Base-by-base conservation (phyloP, 352 stramenopile genomes). In the Pythium aphanidermatum region DNA sequence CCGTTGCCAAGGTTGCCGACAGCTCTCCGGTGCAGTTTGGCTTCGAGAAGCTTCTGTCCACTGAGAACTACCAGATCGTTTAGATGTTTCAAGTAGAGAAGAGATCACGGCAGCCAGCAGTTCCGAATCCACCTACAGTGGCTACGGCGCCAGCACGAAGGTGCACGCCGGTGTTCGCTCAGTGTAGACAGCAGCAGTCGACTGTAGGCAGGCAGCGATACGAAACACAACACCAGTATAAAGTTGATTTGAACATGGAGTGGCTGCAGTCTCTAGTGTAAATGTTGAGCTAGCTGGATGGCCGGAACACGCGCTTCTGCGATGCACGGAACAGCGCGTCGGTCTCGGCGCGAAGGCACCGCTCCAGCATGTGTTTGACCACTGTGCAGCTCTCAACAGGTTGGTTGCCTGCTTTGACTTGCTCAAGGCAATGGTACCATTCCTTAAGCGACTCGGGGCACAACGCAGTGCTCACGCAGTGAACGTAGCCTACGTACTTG, bases 41-140 rank as follows among this genome's bases (percentile, higher is more conserved):
- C 39, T 91, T 86, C 61, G 82, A 94, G 55, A 91, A 94, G 57
- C 60, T 94, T 46, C 68, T 94, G 33, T 92, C 79, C 43, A 90
- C 82, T 36, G 79, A 94, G 44, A 74, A 74, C 60, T 94, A 94
- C 63, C 74, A 89, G 52, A 86, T 94, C 65, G 74, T 88, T 64
- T 94, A 92, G 73, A 88, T 65, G 48, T 54, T 58, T 42, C 38
- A 46, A 44, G 36, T 46, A 40, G 26, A 54, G 10, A 3, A 28
- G 20, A 13, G 31, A 36, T 36, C 9, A 16, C 9, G 32, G n/a
- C n/a, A n/a, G n/a, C n/a, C n/a, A n/a, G n/a, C n/a, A n/a, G n/a
- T n/a, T n/a, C n/a, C n/a, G n/a, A n/a, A n/a, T n/a, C n/a, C n/a
- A n/a, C n/a, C n/a, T n/a, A n/a, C n/a, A n/a, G n/a, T n/a, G n/a